phyloP scores from a whole-genome alignment of 441 rosid genomes.

The Brassica balearica region DNA sequence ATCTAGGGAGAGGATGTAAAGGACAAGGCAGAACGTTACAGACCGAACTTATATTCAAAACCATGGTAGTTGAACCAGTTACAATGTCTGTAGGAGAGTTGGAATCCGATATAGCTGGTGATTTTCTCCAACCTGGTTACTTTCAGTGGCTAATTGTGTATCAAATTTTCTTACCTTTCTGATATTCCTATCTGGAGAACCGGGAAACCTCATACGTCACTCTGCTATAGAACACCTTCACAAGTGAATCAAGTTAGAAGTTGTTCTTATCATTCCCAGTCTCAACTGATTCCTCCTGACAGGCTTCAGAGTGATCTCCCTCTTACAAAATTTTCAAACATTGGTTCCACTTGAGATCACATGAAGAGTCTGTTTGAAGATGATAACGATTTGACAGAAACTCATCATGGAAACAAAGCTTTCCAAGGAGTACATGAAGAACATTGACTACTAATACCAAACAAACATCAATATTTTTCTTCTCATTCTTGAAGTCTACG shows the following conservation, averaged over 20 bases:
- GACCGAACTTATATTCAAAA: constrained; percentile 89
- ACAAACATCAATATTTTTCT: constrained; percentile 16
- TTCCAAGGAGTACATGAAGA: constrained; percentile 94
- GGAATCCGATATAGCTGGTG: constrained; percentile 96
- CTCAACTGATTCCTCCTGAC: no score
- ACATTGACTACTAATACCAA: constrained; percentile 55
- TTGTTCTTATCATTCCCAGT: no score
- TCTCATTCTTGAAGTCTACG: constrained; percentile 10
- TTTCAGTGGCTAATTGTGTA: no score
- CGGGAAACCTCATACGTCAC: no score
- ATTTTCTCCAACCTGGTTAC: constrained; percentile 29
- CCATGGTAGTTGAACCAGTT: constrained; percentile 90
- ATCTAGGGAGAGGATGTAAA: constrained; percentile 71
- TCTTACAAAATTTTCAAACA: constrained; percentile 1
- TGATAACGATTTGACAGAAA: constrained; percentile 51
- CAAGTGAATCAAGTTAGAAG: no score
- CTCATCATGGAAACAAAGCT: constrained; percentile 77
- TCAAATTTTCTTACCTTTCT: no score
- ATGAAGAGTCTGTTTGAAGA: constrained; percentile 22
- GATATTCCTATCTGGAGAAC: no score
- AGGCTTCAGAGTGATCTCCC: no score
- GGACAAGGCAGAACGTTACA: constrained; percentile 74
- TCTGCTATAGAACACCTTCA: no score
- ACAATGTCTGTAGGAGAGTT: constrained; percentile 96
- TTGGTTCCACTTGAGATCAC: constrained; percentile 12